These are phyloP conservation scores for Scortechinia acanthostroma DNA, from an alignment of 2,329 filamentous ascomycete genomes.

Conservation along the genomic window DNA sequence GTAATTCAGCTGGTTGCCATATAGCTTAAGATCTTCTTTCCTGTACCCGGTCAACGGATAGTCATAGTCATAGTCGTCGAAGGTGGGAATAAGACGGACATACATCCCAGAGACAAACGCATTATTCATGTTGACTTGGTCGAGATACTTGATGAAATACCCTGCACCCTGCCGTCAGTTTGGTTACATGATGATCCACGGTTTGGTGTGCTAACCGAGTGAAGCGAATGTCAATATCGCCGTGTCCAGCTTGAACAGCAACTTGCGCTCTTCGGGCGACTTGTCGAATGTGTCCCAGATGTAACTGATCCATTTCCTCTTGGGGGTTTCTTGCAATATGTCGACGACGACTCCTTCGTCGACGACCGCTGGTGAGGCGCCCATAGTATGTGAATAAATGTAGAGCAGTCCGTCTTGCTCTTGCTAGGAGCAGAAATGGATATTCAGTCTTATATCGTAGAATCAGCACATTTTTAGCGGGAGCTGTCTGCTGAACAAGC, in stretches of 20 bases:
- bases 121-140: conserved; percentile 34
- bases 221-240: conserved; percentile 35
- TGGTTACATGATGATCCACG: no score
- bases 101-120: conserved; percentile 36
- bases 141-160: conserved; percentile 40
- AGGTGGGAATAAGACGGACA: conserved; percentile 5
- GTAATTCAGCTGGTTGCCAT: conserved; percentile 38
- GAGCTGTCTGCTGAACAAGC: no score
- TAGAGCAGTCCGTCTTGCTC: no score
- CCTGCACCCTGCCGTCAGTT: no score
- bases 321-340: conserved; percentile 6
- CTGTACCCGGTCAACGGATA: conserved; percentile 11
- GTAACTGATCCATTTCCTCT: conserved; percentile 35
- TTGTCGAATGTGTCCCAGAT: conserved; percentile 45
- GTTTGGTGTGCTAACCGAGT: no score
- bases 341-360: background rate
- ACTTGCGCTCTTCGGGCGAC: conserved; percentile 33
- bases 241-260: conserved; percentile 38
- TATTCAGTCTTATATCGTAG: no score
- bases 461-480: no score
- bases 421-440: no score
- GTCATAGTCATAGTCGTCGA: conserved; percentile 1
- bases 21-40: conserved; percentile 38
- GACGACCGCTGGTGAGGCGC: no score
- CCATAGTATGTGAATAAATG: no score